These are phyloP conservation scores for Brassica nigra DNA, from an alignment of 345 rosid species.

Conservation along the genomic window DNA sequence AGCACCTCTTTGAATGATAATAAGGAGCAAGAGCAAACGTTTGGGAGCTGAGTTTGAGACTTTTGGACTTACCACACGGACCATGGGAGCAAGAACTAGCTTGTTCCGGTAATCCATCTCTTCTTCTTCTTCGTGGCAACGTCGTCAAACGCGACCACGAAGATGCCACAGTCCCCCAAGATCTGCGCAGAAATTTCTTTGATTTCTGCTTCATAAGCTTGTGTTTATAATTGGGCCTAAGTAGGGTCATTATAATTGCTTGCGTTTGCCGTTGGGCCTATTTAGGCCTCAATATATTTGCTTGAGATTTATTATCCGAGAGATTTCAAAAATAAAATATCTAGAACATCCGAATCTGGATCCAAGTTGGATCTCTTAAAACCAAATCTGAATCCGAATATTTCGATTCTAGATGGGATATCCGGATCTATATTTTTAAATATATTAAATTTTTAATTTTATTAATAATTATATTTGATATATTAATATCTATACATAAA, in stretches of 20 bases:
- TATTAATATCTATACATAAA: too few species aligned
- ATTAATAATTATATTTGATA: too few species aligned
- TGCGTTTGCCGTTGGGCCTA: background rate
- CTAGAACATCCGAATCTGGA: too few species aligned
- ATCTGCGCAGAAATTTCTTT: slow-evolving; percentile 6
- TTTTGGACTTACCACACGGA: slow-evolving; percentile 75
- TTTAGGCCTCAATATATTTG: too few species aligned
- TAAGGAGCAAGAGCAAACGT: background rate
- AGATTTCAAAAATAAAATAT: too few species aligned
- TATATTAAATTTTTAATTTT: too few species aligned
- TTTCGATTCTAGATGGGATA: too few species aligned
- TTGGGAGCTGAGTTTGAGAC: background rate
- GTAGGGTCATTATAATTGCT: background rate
- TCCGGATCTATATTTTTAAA: too few species aligned
- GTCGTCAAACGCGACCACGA: slow-evolving; percentile 31
- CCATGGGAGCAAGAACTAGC: slow-evolving; percentile 97
- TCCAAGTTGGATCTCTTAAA: too few species aligned
- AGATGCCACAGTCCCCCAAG: background rate
- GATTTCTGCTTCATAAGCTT: background rate
- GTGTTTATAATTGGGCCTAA: background rate
- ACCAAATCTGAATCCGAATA: too few species aligned
- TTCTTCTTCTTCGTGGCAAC: slow-evolving; percentile 35
- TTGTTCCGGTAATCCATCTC: slow-evolving; percentile 81
- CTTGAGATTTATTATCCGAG: too few species aligned
- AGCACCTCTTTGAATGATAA: background rate